Evolutionary conservation across 148 eudicot species (phyloP).

Genomic region (Amaranthus palmeri): DNA sequence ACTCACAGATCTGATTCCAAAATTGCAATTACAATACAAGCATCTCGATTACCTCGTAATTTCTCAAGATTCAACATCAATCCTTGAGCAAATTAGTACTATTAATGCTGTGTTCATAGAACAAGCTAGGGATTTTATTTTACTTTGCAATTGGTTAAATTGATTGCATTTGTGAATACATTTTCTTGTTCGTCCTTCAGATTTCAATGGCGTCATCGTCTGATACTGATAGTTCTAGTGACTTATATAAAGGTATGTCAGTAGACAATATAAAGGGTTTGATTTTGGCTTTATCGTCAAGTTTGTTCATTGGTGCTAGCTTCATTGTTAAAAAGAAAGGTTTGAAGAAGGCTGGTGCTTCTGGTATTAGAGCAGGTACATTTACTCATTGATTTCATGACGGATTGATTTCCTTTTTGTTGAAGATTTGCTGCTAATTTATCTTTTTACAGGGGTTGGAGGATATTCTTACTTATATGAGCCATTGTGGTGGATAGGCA

Average conservation of each 20-base stretch:
- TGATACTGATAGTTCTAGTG: slow-evolving; percentile 1
- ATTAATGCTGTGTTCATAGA: too few species aligned
- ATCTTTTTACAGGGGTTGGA: slow-evolving; percentile 58
- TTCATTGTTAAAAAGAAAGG: slow-evolving; percentile 35
- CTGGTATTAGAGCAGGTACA: slow-evolving; percentile 30
- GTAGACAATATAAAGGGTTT: slow-evolving; percentile 27
- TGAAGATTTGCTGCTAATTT: background rate
- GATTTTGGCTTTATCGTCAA: slow-evolving; percentile 27
- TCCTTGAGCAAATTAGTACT: too few species aligned
- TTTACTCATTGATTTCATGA: background rate
- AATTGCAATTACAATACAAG: too few species aligned
- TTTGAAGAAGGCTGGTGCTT: slow-evolving; percentile 33
- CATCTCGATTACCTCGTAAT: too few species aligned
- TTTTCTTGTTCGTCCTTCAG: background rate
- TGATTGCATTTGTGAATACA: background rate
- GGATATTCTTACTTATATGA: slow-evolving; percentile 83
- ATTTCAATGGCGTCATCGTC: background rate
- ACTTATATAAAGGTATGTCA: slow-evolving; percentile 26
- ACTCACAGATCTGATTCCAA: too few species aligned
- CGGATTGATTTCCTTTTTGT: background rate
- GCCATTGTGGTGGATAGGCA: slow-evolving; percentile 94
- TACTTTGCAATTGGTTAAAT: background rate
- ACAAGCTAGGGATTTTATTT: background rate
- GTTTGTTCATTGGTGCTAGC: slow-evolving; percentile 30
- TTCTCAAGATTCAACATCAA: too few species aligned